Evolutionary conservation across 345 rosid species (phyloP).

Genomic region (Carallia brachiata): DNA sequence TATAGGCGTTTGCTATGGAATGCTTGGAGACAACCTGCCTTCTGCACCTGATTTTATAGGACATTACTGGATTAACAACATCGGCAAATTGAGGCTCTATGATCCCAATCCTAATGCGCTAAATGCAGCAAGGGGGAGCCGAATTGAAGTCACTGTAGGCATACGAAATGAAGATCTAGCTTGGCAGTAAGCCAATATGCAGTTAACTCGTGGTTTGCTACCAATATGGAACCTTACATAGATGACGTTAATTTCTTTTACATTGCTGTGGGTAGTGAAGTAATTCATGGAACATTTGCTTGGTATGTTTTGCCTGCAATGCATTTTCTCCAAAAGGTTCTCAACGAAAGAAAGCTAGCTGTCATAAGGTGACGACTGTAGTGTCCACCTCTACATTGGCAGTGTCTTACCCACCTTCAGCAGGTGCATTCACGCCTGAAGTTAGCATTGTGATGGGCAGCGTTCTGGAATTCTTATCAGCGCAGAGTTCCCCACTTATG

Average conservation of each 20-base stretch:
- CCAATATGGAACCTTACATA: slow-evolving; percentile 9
- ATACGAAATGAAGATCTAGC: slow-evolving; percentile 7
- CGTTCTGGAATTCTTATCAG: not conserved
- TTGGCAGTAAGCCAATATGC: slow-evolving; percentile 15
- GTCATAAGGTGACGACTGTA: slow-evolving; percentile 9
- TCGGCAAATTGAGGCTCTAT: slow-evolving; percentile 14
- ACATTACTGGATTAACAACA: slow-evolving; percentile 3
- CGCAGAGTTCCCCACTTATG: slow-evolving; percentile 13
- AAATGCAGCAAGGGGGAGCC: slow-evolving; percentile 7
- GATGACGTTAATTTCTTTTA: not conserved
- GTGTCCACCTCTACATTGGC: not conserved
- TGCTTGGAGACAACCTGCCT: slow-evolving; percentile 12
- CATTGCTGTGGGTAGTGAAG: slow-evolving; percentile 18
- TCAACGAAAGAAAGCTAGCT: not conserved
- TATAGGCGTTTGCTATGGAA: slow-evolving; percentile 23
- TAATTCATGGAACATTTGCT: not conserved
- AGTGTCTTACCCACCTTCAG: slow-evolving; percentile 19
- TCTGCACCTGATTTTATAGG: slow-evolving; percentile 9
- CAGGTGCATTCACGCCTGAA: slow-evolving; percentile 6
- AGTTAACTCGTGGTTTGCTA: slow-evolving; percentile 4
- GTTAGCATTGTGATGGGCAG: not conserved
- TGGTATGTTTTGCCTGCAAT: slow-evolving; percentile 4
- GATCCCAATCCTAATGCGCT: slow-evolving; percentile 19
- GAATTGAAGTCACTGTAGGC: slow-evolving; percentile 6
- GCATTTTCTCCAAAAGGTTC: not conserved